Percentiles rank a stretch among this genome's conserved stretches.
Conservation (phyloP, 441 rosid species). For the California macrophylla region DNA sequence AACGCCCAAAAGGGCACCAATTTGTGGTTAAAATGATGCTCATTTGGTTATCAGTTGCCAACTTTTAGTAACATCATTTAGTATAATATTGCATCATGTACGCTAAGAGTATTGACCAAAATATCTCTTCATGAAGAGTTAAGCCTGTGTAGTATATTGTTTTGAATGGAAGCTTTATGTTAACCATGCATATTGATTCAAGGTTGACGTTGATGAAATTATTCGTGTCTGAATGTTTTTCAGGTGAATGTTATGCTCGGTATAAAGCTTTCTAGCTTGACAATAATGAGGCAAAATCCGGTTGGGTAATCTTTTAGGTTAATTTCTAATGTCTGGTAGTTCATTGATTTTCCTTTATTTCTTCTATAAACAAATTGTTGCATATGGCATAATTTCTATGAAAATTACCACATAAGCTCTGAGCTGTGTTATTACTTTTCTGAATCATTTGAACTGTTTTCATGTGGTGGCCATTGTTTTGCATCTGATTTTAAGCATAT, state of each 20-base stretch:
- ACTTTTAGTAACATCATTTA: background rate
- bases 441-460: background rate
- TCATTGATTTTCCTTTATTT: background rate
- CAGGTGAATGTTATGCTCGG: slow-evolving; percentile 56
- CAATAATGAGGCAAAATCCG: slow-evolving; percentile 56
- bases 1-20: background rate
- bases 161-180: background rate
- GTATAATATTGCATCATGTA: background rate
- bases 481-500: background rate
- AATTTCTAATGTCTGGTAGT: slow-evolving; percentile 18
- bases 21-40: background rate
- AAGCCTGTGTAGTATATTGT: background rate
- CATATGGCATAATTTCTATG: background rate
- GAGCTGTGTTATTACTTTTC: background rate
- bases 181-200: background rate
- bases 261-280: slow-evolving; percentile 75
- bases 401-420: background rate
- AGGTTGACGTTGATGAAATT: background rate
- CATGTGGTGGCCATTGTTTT: background rate
- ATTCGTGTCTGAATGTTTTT: slow-evolving; percentile 1
- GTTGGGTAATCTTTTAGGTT: slow-evolving; percentile 52
- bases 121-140: background rate
- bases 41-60: background rate
- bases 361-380: background rate
- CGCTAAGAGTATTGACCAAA: background rate